Conservation (phyloP, 768 basidiomycete species). For the Termitomyces heimii region DNA sequence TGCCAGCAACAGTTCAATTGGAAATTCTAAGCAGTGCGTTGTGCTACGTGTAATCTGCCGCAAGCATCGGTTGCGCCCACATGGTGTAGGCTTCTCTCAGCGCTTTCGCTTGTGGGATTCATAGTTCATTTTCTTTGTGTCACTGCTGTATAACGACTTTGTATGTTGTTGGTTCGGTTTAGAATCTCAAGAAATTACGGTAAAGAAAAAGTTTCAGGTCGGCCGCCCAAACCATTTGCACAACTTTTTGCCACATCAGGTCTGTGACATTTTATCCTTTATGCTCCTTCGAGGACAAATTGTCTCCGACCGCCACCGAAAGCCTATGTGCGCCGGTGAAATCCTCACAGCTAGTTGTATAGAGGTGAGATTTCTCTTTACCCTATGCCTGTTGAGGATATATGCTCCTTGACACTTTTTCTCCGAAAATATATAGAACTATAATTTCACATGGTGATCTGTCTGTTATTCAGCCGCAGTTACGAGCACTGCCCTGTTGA, state of each 20-base stretch:
- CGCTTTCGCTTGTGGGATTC: background rate
- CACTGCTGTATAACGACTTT: slow-evolving; percentile 2
- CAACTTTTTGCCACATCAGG: slow-evolving; percentile 6
- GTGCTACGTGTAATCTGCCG: slow-evolving; percentile 1
- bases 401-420: slow-evolving; percentile 7
- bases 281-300: too few relatives aligned
- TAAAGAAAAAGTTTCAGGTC: slow-evolving; percentile 10
- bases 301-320: slow-evolving; percentile 16
- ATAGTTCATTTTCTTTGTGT: background rate
- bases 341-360: background rate
- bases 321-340: background rate
- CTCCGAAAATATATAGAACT: background rate
- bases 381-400: background rate
- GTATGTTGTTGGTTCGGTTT: slow-evolving; percentile 4
- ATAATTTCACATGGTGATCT: slow-evolving; percentile 13
- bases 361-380: slow-evolving; percentile 8
- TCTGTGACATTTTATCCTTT: slow-evolving; percentile 11
- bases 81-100: background rate
- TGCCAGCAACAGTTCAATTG: background rate
- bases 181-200: slow-evolving; percentile 1
- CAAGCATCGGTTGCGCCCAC: background rate
- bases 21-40: slow-evolving; percentile 1
- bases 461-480: slow-evolving; percentile 10
- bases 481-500: slow-evolving; percentile 8
- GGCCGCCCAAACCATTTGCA: slow-evolving; percentile 8